Base-by-base conservation (phyloP, 257 asterid species). In the Ehretia macrophylla region DNA sequence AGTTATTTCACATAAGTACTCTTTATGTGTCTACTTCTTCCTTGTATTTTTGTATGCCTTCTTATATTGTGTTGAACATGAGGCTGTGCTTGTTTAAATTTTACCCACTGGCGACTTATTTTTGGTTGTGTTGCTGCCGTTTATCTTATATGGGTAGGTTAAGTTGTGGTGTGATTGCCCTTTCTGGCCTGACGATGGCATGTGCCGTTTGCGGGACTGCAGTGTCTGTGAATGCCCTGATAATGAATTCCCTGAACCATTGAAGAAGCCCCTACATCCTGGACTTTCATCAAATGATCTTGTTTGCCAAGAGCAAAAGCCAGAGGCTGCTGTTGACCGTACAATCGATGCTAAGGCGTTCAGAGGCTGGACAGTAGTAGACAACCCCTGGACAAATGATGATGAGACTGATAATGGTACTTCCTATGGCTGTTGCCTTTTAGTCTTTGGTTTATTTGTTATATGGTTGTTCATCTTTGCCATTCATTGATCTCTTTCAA, bases 91-190 rank as follows among this genome's bases (percentile, higher is more conserved):
- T 49, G 54, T 3, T 11, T 49, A 12, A 8, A 1, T n/a, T 9
- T 21, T 8, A 21, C 5, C 17, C 10, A 49, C n/a, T n/a, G 23
- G n/a, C 11, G 22, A 11, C 3, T 49, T 1, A 6, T 49, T 49
- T 11, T n/a, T 23, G 45, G 10, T 27, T 27, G 4, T 17, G 8
- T 16, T 38, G 17, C 32, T 5, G 4, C 20, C 12, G 2, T 13
- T 11, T 27, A 6, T 17, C 22, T 54, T 56, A 14, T 4, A 8
- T 65, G 16, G 14, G 37, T 51, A 85, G 95, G 86, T 81, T 11
- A 85, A 85, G 59, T 63, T 85, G 74, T 74, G 88, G 86, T 85
- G 90, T 68, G 88, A 85, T 73, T 85, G 95, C 66, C 94, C 89
- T 13, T 79, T 85, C 68, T 83, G 95, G 90, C 83, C 83, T 3